Conservation (phyloP, 139 green algal species). For the Pedinophyceae sp. region DNA sequence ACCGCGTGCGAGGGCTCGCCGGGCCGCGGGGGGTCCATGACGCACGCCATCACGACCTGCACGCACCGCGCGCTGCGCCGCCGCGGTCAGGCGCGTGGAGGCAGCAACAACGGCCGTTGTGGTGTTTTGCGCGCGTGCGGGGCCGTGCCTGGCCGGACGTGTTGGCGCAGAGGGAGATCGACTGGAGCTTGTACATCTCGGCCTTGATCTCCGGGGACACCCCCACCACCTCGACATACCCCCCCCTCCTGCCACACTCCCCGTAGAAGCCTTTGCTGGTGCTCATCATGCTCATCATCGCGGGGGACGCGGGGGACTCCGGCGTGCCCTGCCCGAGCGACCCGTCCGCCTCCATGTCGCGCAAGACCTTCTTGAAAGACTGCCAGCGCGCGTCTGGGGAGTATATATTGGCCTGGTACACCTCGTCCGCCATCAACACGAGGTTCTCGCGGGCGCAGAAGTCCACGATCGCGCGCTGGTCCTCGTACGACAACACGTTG, state of each 20-base stretch:
- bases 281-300: constrained; percentile 68
- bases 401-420: constrained; percentile 14
- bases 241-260: constrained; percentile 46
- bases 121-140: no score
- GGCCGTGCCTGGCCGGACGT: constrained; percentile 70
- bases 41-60: no score
- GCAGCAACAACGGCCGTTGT: no score
- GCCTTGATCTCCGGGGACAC: constrained; percentile 43
- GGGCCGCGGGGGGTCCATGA: neutral
- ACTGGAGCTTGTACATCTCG: constrained; percentile 77
- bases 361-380: neutral
- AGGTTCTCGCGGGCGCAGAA: constrained; percentile 5
- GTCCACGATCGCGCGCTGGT: constrained; percentile 8
- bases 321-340: no score
- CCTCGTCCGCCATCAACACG: constrained; percentile 10
- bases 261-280: constrained; percentile 77
- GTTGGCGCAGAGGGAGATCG: constrained; percentile 88
- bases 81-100: no score
- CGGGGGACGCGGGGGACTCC: no score
- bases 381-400: neutral
- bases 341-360: no score
- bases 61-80: no score
- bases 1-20: constrained; percentile 62
- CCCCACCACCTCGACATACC: constrained; percentile 79
- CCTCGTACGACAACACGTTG: constrained; percentile 6